Conservation (phyloP, 306 rosid species). For the Rosa persica region DNA sequence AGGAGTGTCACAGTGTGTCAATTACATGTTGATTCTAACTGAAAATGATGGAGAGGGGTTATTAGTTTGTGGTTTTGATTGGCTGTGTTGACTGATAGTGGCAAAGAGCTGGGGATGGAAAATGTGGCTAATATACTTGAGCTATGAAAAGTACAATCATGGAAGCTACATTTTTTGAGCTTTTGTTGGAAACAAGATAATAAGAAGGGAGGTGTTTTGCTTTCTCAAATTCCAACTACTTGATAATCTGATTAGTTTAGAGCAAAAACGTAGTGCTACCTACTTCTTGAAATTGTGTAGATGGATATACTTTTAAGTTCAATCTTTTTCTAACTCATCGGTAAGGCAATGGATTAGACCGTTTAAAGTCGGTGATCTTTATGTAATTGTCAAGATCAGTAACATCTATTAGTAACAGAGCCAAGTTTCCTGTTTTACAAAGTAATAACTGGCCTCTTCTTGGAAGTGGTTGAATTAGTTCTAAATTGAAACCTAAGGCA, state of each 20-base stretch:
- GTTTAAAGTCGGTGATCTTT: background rate
- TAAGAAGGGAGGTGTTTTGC: background rate
- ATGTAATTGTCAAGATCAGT: background rate
- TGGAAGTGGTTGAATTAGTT: background rate
- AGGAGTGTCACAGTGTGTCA: background rate
- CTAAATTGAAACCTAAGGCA: background rate
- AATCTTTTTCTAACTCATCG: background rate
- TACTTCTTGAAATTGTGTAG: background rate
- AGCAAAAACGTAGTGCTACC: background rate
- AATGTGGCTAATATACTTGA: background rate
- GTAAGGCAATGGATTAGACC: background rate
- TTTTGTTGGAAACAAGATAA: background rate
- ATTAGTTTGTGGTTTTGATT: background rate
- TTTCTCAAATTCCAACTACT: background rate
- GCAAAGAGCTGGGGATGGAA: constrained; percentile 9
- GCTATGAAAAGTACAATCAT: background rate
- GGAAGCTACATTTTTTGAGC: background rate
- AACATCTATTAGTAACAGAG: background rate
- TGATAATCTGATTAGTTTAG: background rate
- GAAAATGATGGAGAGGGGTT: constrained; percentile 3
- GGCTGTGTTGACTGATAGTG: constrained; percentile 11
- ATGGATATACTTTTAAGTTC: background rate
- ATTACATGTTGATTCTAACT: background rate
- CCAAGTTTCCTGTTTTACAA: background rate
- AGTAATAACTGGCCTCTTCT: background rate